Evolutionary conservation across 1,284 basidiomycete genomes (phyloP).

Genomic region (Macrocystidia cucumis): DNA sequence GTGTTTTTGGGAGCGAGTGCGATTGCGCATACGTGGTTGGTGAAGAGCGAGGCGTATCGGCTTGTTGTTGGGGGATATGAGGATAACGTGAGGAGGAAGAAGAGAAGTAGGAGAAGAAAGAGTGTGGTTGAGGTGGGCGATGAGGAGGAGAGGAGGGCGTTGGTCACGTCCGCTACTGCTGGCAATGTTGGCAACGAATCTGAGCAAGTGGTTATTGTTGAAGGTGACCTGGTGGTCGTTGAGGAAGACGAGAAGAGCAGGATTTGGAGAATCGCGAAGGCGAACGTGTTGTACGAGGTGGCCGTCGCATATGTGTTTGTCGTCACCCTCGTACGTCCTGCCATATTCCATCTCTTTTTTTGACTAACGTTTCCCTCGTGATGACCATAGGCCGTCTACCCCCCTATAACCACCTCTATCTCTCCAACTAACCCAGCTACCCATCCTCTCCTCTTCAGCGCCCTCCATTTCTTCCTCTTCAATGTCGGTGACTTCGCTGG

Average conservation of each 20-base stretch:
- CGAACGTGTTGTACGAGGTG: slow-evolving; percentile 64
- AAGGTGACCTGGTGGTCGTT: slow-evolving; percentile 16
- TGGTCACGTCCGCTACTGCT: no score
- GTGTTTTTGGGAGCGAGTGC: slow-evolving; percentile 50
- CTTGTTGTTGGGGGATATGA: slow-evolving; percentile 37
- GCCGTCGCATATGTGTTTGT: slow-evolving; percentile 72
- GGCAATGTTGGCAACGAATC: no score
- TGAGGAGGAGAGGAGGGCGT: no score
- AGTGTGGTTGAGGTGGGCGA: slow-evolving; percentile 11
- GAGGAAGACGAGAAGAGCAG: slow-evolving; percentile 27
- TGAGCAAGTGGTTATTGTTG: slow-evolving; percentile 28
- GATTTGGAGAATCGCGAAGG: slow-evolving; percentile 48
- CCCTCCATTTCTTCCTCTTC: slow-evolving; percentile 69
- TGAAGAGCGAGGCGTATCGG: slow-evolving; percentile 50
- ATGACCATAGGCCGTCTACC: slow-evolving; percentile 81
- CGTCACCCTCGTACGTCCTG: slow-evolving; percentile 71
- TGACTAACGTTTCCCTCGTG: background rate
- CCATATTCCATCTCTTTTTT: slow-evolving; percentile 4
- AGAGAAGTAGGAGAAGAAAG: no score
- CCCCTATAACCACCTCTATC: slow-evolving; percentile 77
- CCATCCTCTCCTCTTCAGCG: slow-evolving; percentile 62
- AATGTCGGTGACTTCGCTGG: slow-evolving; percentile 75
- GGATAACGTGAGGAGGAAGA: no score
- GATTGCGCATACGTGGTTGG: slow-evolving; percentile 47
- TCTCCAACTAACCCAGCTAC: slow-evolving; percentile 49